Conservation (phyloP, 257 asterid species). For the Oldenlandia corymbosa region DNA sequence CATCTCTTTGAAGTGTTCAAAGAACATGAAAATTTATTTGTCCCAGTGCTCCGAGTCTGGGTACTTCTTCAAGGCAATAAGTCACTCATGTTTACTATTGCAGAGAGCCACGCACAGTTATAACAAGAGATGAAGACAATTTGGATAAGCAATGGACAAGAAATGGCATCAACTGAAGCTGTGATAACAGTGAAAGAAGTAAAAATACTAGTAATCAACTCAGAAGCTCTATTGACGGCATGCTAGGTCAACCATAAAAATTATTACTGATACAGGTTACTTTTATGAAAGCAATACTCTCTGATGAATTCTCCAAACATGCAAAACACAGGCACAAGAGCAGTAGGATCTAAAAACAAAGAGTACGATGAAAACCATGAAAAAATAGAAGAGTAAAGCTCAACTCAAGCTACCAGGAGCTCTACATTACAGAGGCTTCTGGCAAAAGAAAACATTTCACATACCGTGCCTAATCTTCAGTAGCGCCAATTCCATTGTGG, state of each 20-base stretch:
- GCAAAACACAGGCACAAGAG: too few species aligned
- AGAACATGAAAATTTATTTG: too few species aligned
- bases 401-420: constrained; percentile 5
- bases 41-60: too few species aligned
- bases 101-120: not conserved
- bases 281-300: too few species aligned
- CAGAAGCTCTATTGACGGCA: not conserved
- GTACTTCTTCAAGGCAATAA: not conserved
- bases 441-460: constrained; percentile 16
- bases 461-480: constrained; percentile 61
- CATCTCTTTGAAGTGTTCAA: too few species aligned
- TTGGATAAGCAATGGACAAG: not conserved
- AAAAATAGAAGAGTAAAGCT: not conserved
- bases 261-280: too few species aligned
- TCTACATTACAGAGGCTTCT: constrained; percentile 7
- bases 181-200: not conserved
- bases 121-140: not conserved
- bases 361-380: not conserved
- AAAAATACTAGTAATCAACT: not conserved
- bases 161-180: not conserved
- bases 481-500: constrained; percentile 79
- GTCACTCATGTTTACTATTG: not conserved
- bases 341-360: too few species aligned
- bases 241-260: not conserved
- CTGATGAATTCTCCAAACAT: too few species aligned